These are phyloP conservation scores for Trichosporon coremiiforme DNA, from an alignment of 1,284 basidiomycete genomes.

Conservation along the genomic window DNA sequence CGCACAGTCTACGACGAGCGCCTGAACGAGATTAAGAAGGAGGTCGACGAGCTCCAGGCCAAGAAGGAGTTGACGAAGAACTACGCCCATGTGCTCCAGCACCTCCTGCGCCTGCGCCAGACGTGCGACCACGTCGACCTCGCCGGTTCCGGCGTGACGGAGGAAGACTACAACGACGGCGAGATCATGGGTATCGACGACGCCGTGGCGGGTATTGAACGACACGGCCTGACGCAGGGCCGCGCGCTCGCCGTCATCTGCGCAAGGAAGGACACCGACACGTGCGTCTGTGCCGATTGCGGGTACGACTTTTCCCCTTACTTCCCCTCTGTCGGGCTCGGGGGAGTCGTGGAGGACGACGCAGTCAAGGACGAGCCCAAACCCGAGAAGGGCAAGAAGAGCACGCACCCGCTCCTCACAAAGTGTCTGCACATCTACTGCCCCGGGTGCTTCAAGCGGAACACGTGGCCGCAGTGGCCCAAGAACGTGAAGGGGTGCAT, in stretches of 20 bases:
- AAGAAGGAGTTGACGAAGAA: slow-evolving; percentile 88
- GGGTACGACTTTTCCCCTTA: slow-evolving; percentile 69
- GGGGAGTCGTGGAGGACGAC: slow-evolving; percentile 60
- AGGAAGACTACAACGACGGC: slow-evolving; percentile 58
- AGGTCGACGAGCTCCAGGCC: slow-evolving; percentile 69
- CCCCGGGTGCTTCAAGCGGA: slow-evolving; percentile 73
- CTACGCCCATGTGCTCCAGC: slow-evolving; percentile 95
- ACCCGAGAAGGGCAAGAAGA: slow-evolving; percentile 44
- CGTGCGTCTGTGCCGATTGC: slow-evolving; percentile 85
- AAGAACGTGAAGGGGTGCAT: slow-evolving; percentile 63
- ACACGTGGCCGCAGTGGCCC: slow-evolving; percentile 77
- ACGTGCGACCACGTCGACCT: slow-evolving; percentile 96
- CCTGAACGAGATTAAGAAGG: slow-evolving; percentile 41
- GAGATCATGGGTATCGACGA: slow-evolving; percentile 75
- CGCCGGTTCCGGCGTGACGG: slow-evolving; percentile 62
- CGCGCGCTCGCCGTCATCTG: slow-evolving; percentile 78
- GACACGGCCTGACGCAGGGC: slow-evolving; percentile 74
- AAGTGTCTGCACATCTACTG: slow-evolving; percentile 94
- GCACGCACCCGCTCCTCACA: slow-evolving; percentile 66
- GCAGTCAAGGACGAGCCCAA: slow-evolving; percentile 52
- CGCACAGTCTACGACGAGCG: slow-evolving; percentile 89
- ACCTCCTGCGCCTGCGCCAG: slow-evolving; percentile 89
- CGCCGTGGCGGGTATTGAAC: slow-evolving; percentile 70
- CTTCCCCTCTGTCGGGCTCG: slow-evolving; percentile 52
- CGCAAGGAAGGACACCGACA: slow-evolving; percentile 78